Percentiles rank a stretch among this genome's conserved stretches.
Evolutionary conservation across 176 grass and related monocot genomes (phyloP).

Genomic region (Eremochloa ophiuroides): DNA sequence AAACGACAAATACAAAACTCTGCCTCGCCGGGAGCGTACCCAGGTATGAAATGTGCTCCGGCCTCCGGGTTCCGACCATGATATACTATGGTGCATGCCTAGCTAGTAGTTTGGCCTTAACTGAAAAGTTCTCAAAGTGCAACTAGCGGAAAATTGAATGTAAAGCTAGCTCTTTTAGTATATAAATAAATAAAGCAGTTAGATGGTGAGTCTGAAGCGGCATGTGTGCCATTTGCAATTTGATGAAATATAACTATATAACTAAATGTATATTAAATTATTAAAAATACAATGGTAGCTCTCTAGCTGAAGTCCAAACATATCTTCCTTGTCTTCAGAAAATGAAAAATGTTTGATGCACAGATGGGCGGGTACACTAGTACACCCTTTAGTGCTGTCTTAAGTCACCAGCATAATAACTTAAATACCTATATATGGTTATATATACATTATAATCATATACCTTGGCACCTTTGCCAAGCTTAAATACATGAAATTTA

Average conservation of each 20-base stretch:
- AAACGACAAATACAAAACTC: constrained; percentile 32
- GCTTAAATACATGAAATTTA: background rate
- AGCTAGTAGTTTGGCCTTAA: background rate
- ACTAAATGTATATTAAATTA: background rate
- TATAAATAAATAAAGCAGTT: background rate
- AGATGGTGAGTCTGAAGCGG: background rate
- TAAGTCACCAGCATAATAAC: background rate
- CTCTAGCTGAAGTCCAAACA: background rate
- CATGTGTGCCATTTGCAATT: background rate
- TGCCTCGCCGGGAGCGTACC: background rate
- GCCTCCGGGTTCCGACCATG: background rate
- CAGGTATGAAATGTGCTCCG: background rate
- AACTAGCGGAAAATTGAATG: background rate
- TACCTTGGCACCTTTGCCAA: background rate
- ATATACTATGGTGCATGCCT: no score
- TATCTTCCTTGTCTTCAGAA: background rate
- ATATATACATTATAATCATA: background rate
- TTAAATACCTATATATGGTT: background rate
- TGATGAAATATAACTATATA: no score
- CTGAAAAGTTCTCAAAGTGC: background rate
- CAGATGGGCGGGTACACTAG: background rate
- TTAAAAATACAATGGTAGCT: background rate
- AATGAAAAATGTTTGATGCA: background rate
- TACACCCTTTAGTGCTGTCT: background rate
- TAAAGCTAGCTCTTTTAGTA: background rate